Percentiles rank a stretch among this genome's conserved stretches.
phyloP scores from a whole-genome alignment of 768 basidiomycete genomes.

The Kwoniella sp. region DNA sequence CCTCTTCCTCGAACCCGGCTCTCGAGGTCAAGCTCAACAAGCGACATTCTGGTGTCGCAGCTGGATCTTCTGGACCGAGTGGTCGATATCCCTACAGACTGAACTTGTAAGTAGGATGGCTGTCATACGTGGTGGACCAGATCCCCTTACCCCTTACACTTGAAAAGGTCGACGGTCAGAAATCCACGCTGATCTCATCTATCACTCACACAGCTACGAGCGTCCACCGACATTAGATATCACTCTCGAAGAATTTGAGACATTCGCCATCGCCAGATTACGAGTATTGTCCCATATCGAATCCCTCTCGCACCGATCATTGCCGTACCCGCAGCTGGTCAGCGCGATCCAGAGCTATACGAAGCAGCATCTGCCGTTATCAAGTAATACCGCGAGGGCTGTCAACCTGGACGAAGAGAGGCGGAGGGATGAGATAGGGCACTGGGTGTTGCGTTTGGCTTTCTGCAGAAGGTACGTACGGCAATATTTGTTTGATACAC shows the following conservation, averaged over 20 bases:
- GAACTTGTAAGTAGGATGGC: conserved; percentile 67
- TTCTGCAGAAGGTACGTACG: conserved; percentile 92
- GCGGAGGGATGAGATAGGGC: conserved; percentile 81
- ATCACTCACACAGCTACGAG: conserved; percentile 72
- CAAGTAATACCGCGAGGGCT: conserved; percentile 60
- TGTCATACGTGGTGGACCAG: too few relatives aligned
- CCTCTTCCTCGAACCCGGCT: conserved; percentile 26
- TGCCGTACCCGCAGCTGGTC: conserved; percentile 34
- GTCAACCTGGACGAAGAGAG: conserved; percentile 67
- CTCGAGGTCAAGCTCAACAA: conserved; percentile 51
- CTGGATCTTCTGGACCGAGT: conserved; percentile 10
- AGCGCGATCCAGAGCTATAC: conserved; percentile 65
- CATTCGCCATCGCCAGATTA: conserved; percentile 81
- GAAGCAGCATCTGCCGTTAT: conserved; percentile 75
- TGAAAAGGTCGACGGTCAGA: too few relatives aligned
- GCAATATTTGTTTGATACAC: not conserved
- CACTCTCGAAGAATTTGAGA: conserved; percentile 93
- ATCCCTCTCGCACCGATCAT: conserved; percentile 44
- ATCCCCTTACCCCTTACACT: not conserved
- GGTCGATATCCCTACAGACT: conserved; percentile 51
- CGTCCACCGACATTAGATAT: conserved; percentile 81
- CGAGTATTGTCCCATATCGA: conserved; percentile 44
- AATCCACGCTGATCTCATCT: conserved; percentile 7
- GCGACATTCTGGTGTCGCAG: conserved; percentile 32
- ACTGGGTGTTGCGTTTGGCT: conserved; percentile 89